A percentile compares a stretch with the other conserved stretches of the same genome.
These are phyloP conservation scores for Elsinoe australis DNA, from an alignment of 2,329 filamentous ascomycete genomes.

Conservation along the genomic window DNA sequence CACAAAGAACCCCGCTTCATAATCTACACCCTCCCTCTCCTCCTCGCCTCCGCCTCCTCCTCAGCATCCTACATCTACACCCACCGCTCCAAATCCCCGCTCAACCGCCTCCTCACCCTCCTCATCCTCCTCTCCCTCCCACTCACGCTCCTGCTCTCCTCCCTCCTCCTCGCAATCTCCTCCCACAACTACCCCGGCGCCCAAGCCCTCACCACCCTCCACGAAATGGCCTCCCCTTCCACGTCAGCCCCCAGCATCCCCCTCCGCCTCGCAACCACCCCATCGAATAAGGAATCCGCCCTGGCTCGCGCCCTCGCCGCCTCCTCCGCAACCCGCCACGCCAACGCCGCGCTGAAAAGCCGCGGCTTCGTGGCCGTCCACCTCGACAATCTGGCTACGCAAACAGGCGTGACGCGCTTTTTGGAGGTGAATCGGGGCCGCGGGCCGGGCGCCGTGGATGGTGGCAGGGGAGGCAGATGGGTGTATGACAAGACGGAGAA, in stretches of 20 bases:
- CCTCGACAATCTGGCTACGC: constrained; percentile 54
- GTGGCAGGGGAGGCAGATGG: constrained; percentile 34
- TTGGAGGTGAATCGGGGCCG: constrained; percentile 37
- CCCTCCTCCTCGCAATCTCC: constrained; percentile 65
- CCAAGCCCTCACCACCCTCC: constrained; percentile 55
- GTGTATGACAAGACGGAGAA: constrained; percentile 54
- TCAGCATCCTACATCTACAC: constrained; percentile 59
- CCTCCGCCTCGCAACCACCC: neutral
- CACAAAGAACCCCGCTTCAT: constrained; percentile 97
- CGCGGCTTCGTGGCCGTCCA: constrained; percentile 35
- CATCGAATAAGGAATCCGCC: neutral
- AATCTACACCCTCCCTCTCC: constrained; percentile 72
- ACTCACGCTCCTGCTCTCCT: constrained; percentile 53
- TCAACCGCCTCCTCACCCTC: constrained; percentile 50
- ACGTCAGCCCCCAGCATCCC: neutral
- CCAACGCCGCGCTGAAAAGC: neutral
- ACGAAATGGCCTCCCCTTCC: constrained; percentile 24
- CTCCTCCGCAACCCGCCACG: neutral
- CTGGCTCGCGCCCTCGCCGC: constrained; percentile 14
- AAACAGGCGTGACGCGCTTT: constrained; percentile 57
- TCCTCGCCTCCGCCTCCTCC: constrained; percentile 70
- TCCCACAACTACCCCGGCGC: constrained; percentile 92
- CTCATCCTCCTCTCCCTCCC: constrained; percentile 53
- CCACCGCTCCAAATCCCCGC: constrained; percentile 53
- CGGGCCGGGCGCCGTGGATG: constrained; percentile 17